Conservation (phyloP, 2,329 filamentous ascomycete species). For the Aspergillus clavatus region DNA sequence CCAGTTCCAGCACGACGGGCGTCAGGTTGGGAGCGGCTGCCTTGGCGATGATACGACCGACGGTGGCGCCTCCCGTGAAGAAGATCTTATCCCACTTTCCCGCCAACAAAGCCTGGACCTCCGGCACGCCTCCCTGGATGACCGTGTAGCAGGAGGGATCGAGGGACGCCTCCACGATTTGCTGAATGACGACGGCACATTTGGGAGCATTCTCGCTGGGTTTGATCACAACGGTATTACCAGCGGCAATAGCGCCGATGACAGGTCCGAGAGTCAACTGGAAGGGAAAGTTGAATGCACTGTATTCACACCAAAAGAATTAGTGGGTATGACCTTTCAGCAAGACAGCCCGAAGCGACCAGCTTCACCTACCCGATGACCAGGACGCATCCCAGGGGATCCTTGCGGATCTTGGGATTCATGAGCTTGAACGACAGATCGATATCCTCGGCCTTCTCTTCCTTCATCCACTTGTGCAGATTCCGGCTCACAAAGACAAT, state of each 20-base stretch:
- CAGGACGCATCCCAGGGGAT: constrained; percentile 76
- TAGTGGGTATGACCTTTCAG: constrained; percentile 1
- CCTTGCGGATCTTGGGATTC: constrained; percentile 73
- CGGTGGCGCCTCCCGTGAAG: constrained; percentile 76
- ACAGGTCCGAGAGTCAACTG: constrained; percentile 73
- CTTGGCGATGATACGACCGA: constrained; percentile 82
- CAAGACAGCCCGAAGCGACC: constrained; percentile 1
- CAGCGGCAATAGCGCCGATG: constrained; percentile 85
- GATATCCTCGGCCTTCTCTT: constrained; percentile 70
- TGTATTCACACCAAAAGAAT: constrained; percentile 23
- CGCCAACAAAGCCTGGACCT: constrained; percentile 75
- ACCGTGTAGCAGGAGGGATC: constrained; percentile 72
- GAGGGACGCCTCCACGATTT: constrained; percentile 69
- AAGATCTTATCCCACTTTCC: constrained; percentile 98
- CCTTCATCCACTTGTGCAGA: constrained; percentile 74
- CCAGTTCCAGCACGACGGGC: constrained; percentile 82
- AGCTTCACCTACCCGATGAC: constrained; percentile 64
- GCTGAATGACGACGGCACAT: constrained; percentile 72
- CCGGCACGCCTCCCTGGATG: constrained; percentile 74
- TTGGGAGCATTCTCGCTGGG: constrained; percentile 78
- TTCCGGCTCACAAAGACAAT: constrained; percentile 73
- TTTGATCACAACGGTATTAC: constrained; percentile 86
- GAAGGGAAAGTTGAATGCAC: constrained; percentile 89
- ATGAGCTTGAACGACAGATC: constrained; percentile 63
- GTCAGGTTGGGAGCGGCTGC: constrained; percentile 88